A percentile compares a stretch with the other conserved stretches of the same genome.
Evolutionary conservation across 169 alveolate genomes (phyloP).

Genomic region (Eimeria brunetti): DNA sequence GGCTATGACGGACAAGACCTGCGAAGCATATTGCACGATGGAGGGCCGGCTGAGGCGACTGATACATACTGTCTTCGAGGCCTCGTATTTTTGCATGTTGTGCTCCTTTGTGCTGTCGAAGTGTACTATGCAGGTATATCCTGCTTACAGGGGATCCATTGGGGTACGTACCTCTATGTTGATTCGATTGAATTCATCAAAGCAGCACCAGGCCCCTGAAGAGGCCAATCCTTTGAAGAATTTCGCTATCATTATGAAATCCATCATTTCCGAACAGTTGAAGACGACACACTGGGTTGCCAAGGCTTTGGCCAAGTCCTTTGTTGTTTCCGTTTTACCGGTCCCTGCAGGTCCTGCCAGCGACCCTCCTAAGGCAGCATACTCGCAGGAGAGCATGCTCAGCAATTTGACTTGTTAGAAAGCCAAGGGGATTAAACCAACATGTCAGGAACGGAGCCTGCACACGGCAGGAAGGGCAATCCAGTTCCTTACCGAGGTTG

Average conservation of each 20-base stretch:
- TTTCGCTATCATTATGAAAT: constrained; percentile 97
- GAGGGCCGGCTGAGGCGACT: neutral
- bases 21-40: constrained; percentile 74
- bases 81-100: neutral
- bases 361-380: constrained; percentile 87
- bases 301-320: constrained; percentile 97
- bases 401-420: neutral
- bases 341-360: constrained; percentile 99
- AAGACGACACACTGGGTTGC: constrained; percentile 97
- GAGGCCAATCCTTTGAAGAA: constrained; percentile 97
- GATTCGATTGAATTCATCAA: constrained; percentile 98
- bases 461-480: neutral
- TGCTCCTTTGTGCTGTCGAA: neutral
- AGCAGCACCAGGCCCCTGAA: constrained; percentile 97
- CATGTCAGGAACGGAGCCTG: neutral
- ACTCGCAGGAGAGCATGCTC: neutral
- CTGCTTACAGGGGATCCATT: neutral
- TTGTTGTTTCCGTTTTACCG: constrained; percentile 98
- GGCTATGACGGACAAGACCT: constrained; percentile 96
- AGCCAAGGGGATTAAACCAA: neutral
- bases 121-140: neutral
- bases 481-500: constrained; percentile 89
- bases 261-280: constrained; percentile 98
- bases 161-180: constrained; percentile 92
- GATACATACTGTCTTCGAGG: neutral